Evolutionary conservation across 192 early-diverging fungal genomes (phyloP), one percentile per base, ranked within the genome.

Genomic region (Linnemannia exigua): DNA sequence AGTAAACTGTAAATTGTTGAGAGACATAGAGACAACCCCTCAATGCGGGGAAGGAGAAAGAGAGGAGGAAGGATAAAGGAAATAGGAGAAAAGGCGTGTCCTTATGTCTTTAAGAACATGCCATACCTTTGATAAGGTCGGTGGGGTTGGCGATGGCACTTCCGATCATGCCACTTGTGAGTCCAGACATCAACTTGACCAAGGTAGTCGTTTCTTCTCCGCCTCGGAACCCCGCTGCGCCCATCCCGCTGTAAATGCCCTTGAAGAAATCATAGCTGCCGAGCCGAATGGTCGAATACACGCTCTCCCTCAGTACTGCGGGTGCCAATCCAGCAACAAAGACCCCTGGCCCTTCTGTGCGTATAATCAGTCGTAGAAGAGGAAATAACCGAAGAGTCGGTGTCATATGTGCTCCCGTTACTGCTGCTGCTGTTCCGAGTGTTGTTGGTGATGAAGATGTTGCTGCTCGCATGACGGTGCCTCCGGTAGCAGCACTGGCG

Each of bases 231-330:
- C 84, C 79, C 3, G 38, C 37, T n/a, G 67, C 69, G 9, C 74
- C 78, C 54, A 79, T 58, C 17, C 84, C 84, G 20, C 78, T 80
- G 35, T 80, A 80, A 15, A 84, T 61, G 9, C 77, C 79, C 33
- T 88, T 88, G 75, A 88, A 88, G 5, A 76, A 52, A 35, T 88
- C 87, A 46, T 88, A 88, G 63, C 81, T 80, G 20, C 87, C 87
- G 6, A 88, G 50, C 19, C 87, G 82, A 54, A 88, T 88, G 1
- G 87, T 85, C 9, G 87, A 88, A 66, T 88, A 88, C 15, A 84
- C 67, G 70, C 87, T 80, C 35, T 88, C 87, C 22, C 87, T 44
- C 58, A 88, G 52, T 8, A 88, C 79, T 8, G 82, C 81, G 1
- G 87, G 74, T 16, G 71, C 82, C 17, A 88, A 52, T 41, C 87